Conservation (phyloP, 2,329 filamentous ascomycete genomes). For the Pseudocercospora pini-densiflorae region DNA sequence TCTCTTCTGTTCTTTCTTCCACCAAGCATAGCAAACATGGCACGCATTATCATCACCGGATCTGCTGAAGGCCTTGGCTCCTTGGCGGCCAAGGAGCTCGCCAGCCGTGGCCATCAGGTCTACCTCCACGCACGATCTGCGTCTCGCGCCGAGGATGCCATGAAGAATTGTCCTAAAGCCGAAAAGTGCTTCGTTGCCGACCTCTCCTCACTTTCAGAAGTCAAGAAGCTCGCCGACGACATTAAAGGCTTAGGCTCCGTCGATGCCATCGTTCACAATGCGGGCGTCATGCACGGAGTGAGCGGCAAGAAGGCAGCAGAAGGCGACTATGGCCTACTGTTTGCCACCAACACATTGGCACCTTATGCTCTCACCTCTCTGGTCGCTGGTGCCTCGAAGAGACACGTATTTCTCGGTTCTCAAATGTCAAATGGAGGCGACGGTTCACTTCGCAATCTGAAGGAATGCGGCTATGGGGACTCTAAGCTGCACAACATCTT, state of each 20-base stretch:
- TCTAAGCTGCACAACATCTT: slow-evolving; percentile 18
- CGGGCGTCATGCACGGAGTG: slow-evolving; percentile 11
- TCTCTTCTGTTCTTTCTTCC: neutral
- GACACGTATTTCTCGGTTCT: slow-evolving; percentile 14
- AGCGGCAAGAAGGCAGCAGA: slow-evolving; percentile 9
- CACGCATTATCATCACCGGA: slow-evolving; percentile 20
- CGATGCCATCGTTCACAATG: slow-evolving; percentile 19
- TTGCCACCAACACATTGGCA: slow-evolving; percentile 20
- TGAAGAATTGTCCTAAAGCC: slow-evolving; percentile 12
- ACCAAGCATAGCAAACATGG: neutral
- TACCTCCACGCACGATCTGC: slow-evolving; percentile 14
- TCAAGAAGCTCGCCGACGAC: slow-evolving; percentile 9
- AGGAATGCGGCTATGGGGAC: slow-evolving; percentile 15
- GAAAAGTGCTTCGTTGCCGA: slow-evolving; percentile 16
- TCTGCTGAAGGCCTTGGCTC: slow-evolving; percentile 16
- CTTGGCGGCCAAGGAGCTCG: slow-evolving; percentile 13
- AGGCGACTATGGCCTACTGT: slow-evolving; percentile 11
- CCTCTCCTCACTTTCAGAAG: slow-evolving; percentile 11
- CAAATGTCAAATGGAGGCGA: slow-evolving; percentile 16
- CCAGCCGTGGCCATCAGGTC: slow-evolving; percentile 14
- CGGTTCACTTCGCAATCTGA: slow-evolving; percentile 6
- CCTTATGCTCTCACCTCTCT: slow-evolving; percentile 14
- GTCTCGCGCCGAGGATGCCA: slow-evolving; percentile 13
- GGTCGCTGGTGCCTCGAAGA: slow-evolving; percentile 9
- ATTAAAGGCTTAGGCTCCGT: slow-evolving; percentile 6